phyloP scores from a whole-genome alignment of 2,329 filamentous ascomycete species.

The Exutisphaerella laricina region DNA sequence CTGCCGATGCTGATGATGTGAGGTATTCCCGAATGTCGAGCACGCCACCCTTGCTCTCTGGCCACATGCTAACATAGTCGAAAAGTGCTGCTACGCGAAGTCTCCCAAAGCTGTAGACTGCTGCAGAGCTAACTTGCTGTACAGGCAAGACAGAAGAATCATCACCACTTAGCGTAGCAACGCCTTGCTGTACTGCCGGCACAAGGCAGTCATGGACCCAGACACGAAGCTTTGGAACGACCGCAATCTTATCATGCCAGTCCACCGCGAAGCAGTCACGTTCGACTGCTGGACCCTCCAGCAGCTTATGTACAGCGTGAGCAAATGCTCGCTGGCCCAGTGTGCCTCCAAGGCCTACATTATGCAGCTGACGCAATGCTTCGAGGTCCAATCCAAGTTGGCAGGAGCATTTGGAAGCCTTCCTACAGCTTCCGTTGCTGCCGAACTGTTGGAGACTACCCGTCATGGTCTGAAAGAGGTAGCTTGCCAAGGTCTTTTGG shows the following conservation, averaged over 20 bases:
- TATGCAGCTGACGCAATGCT: constrained; percentile 41
- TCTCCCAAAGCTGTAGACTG: constrained; percentile 61
- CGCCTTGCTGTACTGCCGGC: constrained; percentile 56
- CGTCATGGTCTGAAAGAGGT: constrained; percentile 25
- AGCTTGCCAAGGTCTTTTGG: constrained; percentile 23
- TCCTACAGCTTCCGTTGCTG: constrained; percentile 35
- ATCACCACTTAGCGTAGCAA: constrained; percentile 22
- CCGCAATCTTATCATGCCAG: constrained; percentile 52
- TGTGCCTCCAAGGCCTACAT: constrained; percentile 64
- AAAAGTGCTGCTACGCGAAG: constrained; percentile 68
- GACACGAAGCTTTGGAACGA: constrained; percentile 54
- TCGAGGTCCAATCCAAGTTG: constrained; percentile 20
- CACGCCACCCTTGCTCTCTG: constrained; percentile 63
- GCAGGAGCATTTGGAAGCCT: constrained; percentile 35
- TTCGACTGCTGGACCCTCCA: constrained; percentile 56
- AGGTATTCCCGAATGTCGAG: constrained; percentile 63
- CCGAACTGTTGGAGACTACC: constrained; percentile 12
- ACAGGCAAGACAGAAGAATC: constrained; percentile 10
- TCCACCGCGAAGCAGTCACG: constrained; percentile 56
- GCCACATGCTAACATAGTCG: constrained; percentile 73
- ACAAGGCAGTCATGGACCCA: constrained; percentile 67
- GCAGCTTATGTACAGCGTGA: constrained; percentile 61
- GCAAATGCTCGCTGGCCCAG: constrained; percentile 66
- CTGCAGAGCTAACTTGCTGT: constrained; percentile 65
- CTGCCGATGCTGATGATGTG: constrained; percentile 61